Evolutionary conservation across 306 rosid species (phyloP), one percentile per base, ranked within the genome.

Genomic region (Lagenaria siceraria): DNA sequence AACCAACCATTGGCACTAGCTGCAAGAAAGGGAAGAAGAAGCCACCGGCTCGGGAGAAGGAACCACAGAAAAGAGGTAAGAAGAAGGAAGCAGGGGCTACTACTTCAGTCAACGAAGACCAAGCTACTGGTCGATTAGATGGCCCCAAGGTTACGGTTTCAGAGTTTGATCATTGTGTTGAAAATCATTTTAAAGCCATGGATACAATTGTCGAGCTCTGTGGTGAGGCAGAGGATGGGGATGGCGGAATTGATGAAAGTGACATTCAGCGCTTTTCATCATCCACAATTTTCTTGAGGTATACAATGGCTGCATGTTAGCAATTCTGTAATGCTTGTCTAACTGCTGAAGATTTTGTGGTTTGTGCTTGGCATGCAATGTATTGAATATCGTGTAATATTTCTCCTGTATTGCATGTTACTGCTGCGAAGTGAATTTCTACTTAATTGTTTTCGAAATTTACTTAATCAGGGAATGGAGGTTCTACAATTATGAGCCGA

Each of bases 271-370:
- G 86, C 75, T 77, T 89, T 25, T 80, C 86, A 51, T 88, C 93
- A 10, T 82, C 95, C 0, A 61, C 89, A 75, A 87, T 88, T 76
- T 95, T 95, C 83, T 79, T 89, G 77, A 90, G 93, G 98, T 90
- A 83, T 55, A 24, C 43, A 51, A 24, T 72, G 43, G 60, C 8
- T 72, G 53, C 18, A 66, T 68, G 70, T 75, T 55, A n/a, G 15
- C 14, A 7, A 36, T 22, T 46, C 27, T 66, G 73, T 42, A 42
- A 24, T 42, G 12, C 11, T 21, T 12, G 54, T 42, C 19, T 21
- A 22, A 42, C n/a, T 21, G 75, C 13, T 69, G 75, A 21, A 5
- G 33, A 42, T 21, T 10, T 5, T 40, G 55, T 42, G 7, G 75
- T 70, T 43, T 46, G 55, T 14, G 75, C 21, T 22, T 43, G 53